A percentile compares a stretch with the other conserved stretches of the same genome.
Evolutionary conservation across 75 land plant genomes (phyloP).

Genomic region (Selaginella moellendorffii): DNA sequence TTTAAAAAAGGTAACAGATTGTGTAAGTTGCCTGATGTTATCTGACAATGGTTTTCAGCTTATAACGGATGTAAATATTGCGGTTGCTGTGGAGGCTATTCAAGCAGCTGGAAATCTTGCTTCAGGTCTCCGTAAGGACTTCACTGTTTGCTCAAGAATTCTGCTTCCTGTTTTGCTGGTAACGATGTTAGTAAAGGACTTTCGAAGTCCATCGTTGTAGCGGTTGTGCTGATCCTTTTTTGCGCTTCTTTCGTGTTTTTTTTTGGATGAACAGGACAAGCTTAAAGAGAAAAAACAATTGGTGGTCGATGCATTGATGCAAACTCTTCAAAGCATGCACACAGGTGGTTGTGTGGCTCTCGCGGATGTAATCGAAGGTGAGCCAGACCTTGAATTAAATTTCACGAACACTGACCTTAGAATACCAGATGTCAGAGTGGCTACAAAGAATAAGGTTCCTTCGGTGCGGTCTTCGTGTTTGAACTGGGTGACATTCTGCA

Average conservation of each 20-base stretch:
- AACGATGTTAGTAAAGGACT: constrained; percentile 7
- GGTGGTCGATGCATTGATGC: constrained; percentile 54
- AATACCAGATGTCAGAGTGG: constrained; percentile 64
- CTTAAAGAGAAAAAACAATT: constrained; percentile 91
- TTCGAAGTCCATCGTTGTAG: background rate
- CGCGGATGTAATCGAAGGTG: constrained; percentile 75
- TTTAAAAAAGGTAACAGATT: constrained; percentile 61
- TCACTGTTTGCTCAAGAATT: constrained; percentile 58
- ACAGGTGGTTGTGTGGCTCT: constrained; percentile 67
- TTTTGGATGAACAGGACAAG: constrained; percentile 76
- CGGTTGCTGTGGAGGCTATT: constrained; percentile 93
- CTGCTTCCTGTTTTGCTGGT: constrained; percentile 83
- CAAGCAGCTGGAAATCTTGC: constrained; percentile 96
- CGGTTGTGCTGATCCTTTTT: background rate
- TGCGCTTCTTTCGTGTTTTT: background rate
- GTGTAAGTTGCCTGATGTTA: background rate
- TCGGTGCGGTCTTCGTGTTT: constrained; percentile 78
- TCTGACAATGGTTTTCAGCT: constrained; percentile 36
- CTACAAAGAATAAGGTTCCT: constrained; percentile 94
- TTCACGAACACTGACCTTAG: background rate
- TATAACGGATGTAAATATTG: constrained; percentile 92
- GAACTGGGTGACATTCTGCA: constrained; percentile 82
- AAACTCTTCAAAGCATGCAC: constrained; percentile 76
- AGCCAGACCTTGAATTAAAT: constrained; percentile 2
- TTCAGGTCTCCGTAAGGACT: constrained; percentile 67